Percentiles rank a stretch among this genome's conserved stretches.
Conservation (phyloP, 768 basidiomycete genomes). For the Termitomyces eurrhizus region DNA sequence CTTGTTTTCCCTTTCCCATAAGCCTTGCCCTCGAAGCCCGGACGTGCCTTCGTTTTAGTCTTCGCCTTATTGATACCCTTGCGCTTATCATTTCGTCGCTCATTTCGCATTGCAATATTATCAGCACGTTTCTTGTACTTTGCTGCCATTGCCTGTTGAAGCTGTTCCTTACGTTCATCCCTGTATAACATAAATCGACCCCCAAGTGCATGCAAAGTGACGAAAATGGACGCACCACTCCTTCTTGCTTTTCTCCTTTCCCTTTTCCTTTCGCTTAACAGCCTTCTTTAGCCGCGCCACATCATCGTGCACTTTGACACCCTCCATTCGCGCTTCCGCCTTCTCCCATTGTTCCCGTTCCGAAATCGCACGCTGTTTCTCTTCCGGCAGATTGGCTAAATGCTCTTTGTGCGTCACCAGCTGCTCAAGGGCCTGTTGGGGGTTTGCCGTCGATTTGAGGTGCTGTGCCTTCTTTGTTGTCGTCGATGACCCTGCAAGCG, state of each 20-base stretch:
- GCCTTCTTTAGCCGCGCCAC: constrained; percentile 87
- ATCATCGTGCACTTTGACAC: constrained; percentile 89
- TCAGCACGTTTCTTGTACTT: constrained; percentile 88
- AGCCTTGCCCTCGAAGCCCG: constrained; percentile 85
- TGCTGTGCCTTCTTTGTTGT: constrained; percentile 44
- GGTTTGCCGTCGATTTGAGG: constrained; percentile 73
- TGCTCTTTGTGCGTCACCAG: constrained; percentile 75
- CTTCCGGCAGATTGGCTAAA: constrained; percentile 72
- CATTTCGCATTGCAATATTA: constrained; percentile 84
- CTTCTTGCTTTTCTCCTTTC: constrained; percentile 79
- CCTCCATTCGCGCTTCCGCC: constrained; percentile 82
- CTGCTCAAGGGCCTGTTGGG: constrained; percentile 80
- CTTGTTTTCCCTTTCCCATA: constrained; percentile 47
- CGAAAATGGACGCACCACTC: constrained; percentile 55
- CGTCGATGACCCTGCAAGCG: constrained; percentile 45
- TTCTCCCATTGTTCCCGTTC: constrained; percentile 90
- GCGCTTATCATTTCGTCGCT: constrained; percentile 69
- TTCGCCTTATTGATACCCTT: constrained; percentile 46
- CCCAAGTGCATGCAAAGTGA: neutral
- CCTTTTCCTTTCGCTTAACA: constrained; percentile 88
- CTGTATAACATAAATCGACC: constrained; percentile 34
- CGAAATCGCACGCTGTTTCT: constrained; percentile 75
- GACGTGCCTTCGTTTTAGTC: constrained; percentile 66
- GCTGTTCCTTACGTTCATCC: constrained; percentile 82
- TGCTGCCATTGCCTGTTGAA: constrained; percentile 71